phyloP scores from a whole-genome alignment of 306 rosid genomes.

The Datisca glomerata region DNA sequence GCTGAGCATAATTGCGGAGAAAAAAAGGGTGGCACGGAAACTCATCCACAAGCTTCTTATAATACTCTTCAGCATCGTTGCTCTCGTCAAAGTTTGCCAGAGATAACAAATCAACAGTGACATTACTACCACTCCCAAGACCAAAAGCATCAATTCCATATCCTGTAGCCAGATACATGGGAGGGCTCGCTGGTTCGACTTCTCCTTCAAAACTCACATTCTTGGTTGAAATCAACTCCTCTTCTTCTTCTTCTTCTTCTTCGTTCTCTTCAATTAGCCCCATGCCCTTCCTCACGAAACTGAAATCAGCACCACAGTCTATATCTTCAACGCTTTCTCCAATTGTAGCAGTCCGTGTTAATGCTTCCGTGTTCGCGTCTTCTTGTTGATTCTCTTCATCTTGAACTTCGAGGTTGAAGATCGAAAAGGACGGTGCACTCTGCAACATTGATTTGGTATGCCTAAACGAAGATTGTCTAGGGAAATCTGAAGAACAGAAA shows the following conservation, averaged over 20 bases:
- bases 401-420: neutral
- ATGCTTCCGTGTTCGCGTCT: constrained; percentile 8
- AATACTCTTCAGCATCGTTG: constrained; percentile 33
- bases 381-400: constrained; percentile 16
- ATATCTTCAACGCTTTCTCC: constrained; percentile 19
- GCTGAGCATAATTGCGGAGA: constrained; percentile 51
- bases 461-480: constrained; percentile 16
- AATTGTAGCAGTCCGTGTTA: constrained; percentile 22
- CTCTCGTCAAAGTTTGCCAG: constrained; percentile 19
- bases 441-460: constrained; percentile 16
- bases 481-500: no score
- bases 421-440: constrained; percentile 50
- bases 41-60: constrained; percentile 43
- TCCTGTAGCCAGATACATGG: constrained; percentile 56
- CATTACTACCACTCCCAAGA: constrained; percentile 11
- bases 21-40: constrained; percentile 52
- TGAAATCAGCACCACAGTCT: constrained; percentile 29
- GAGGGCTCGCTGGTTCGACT: constrained; percentile 40
- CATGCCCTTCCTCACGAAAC: constrained; percentile 32
- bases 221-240: constrained; percentile 10
- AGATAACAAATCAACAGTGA: constrained; percentile 17
- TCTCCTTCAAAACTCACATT: constrained; percentile 23
- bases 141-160: constrained; percentile 38
- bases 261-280: constrained; percentile 49
- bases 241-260: constrained; percentile 40